phyloP scores from a whole-genome alignment of 2,329 filamentous ascomycete genomes.

The Ampelomyces quisqualis region DNA sequence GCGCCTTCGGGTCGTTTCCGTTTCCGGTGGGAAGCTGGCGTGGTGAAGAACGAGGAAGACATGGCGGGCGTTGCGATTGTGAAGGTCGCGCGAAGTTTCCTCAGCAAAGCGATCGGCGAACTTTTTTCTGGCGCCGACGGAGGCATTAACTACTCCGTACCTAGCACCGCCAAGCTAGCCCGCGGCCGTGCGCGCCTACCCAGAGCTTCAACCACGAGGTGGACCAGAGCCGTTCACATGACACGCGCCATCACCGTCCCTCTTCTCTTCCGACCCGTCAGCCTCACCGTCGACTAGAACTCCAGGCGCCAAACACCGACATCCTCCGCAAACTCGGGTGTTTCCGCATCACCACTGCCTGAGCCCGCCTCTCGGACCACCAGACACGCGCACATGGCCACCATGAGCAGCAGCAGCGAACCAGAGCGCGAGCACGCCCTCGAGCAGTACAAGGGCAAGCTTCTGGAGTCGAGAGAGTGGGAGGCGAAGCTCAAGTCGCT shows the following conservation, averaged over 20 bases:
- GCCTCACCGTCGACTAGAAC: slow-evolving; percentile 1
- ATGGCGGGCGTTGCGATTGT: slow-evolving; percentile 20
- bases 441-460: slow-evolving; percentile 55
- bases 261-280: slow-evolving; percentile 1
- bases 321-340: slow-evolving; percentile 13
- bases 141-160: too few species aligned
- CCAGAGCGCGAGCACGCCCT: slow-evolving; percentile 56
- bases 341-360: slow-evolving; percentile 24
- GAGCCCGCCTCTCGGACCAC: slow-evolving; percentile 18
- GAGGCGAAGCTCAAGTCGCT: slow-evolving; percentile 95
- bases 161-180: slow-evolving; percentile 15
- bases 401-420: slow-evolving; percentile 46
- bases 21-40: slow-evolving; percentile 84
- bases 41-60: slow-evolving; percentile 94
- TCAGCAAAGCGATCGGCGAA: slow-evolving; percentile 28
- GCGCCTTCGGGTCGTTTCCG: slow-evolving; percentile 66
- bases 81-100: slow-evolving; percentile 13
- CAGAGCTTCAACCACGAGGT: slow-evolving; percentile 23
- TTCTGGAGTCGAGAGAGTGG: slow-evolving; percentile 94
- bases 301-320: too few species aligned
- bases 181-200: slow-evolving; percentile 11
- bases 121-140: slow-evolving; percentile 35
- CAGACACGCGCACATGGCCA: slow-evolving; percentile 10
- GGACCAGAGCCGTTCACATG: slow-evolving; percentile 21
- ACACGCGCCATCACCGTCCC: slow-evolving; percentile 5